Evolutionary conservation across 352 stramenopile species (phyloP).

Genomic region (Phytophthora crassamura): DNA sequence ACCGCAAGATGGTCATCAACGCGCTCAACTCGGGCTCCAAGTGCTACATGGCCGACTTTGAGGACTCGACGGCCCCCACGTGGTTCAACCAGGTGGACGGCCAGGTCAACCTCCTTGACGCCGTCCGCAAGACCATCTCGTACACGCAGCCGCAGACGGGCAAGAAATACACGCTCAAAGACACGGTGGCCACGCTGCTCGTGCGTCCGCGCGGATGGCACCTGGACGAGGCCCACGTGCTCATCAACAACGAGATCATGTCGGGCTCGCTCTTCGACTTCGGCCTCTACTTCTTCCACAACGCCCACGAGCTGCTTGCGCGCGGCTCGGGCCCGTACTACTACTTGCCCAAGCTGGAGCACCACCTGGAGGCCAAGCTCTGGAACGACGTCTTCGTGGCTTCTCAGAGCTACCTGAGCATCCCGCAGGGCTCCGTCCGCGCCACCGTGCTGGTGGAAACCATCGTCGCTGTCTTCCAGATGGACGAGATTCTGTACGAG

Average conservation of each 20-base stretch:
- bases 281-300: constrained; percentile 97
- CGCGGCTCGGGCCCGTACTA: constrained; percentile 93
- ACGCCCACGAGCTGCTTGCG: constrained; percentile 88
- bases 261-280: constrained; percentile 97
- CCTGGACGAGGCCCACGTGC: constrained; percentile 94
- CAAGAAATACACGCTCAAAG: constrained; percentile 81
- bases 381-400: constrained; percentile 97
- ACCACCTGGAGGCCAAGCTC: constrained; percentile 94
- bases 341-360: constrained; percentile 97
- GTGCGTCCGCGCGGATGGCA: constrained; percentile 95
- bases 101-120: constrained; percentile 94
- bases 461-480: constrained; percentile 97
- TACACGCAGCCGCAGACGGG: constrained; percentile 71
- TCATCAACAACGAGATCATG: constrained; percentile 93
- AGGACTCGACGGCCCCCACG: constrained; percentile 94
- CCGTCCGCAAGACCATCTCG: constrained; percentile 91
- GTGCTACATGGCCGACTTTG: constrained; percentile 97
- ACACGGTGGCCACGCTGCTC: constrained; percentile 89
- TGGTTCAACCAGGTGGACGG: constrained; percentile 95
- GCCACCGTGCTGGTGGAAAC: constrained; percentile 97
- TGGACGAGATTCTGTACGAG: constrained; percentile 97
- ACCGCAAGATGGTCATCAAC: constrained; percentile 98
- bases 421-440: constrained; percentile 92
- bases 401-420: constrained; percentile 91
- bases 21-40: constrained; percentile 95